Conservation (phyloP, 1,139 yeast species). For the Yamadazyma aaseri region DNA sequence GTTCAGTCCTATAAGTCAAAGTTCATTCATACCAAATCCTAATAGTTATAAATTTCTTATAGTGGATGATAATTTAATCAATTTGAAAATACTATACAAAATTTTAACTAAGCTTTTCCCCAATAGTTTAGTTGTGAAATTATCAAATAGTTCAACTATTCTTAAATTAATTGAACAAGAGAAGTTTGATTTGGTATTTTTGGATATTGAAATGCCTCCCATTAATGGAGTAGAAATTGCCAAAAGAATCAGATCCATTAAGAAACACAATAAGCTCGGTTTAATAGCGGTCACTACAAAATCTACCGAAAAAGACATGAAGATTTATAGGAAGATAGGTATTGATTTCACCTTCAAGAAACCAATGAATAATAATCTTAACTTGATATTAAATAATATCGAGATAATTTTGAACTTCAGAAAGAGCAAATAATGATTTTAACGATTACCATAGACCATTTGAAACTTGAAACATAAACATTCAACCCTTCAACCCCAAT, state of each 20-base stretch:
- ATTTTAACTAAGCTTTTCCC: conserved; percentile 38
- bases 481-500: not conserved
- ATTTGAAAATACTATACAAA: conserved; percentile 36
- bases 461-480: no score
- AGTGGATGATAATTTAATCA: conserved; percentile 46
- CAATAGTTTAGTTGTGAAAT: conserved; percentile 24
- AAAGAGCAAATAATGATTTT: conserved; percentile 13
- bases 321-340: conserved; percentile 32
- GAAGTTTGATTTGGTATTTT: conserved; percentile 35
- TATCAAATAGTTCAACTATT: conserved; percentile 35
- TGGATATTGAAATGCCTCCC: conserved; percentile 50
- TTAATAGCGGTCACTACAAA: conserved; percentile 47
- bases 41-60: conserved; percentile 30
- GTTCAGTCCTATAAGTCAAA: conserved; percentile 16
- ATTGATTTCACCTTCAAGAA: conserved; percentile 44
- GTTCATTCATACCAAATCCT: conserved; percentile 23
- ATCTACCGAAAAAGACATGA: conserved; percentile 26
- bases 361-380: conserved; percentile 32
- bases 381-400: conserved; percentile 16
- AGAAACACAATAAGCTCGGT: conserved; percentile 24
- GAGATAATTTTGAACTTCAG: conserved; percentile 17
- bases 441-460: no score
- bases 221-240: conserved; percentile 45
- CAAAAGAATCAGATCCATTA: conserved; percentile 22
- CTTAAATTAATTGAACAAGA: conserved; percentile 19